phyloP scores from a whole-genome alignment of 805 yeast species.

The Wickerhamiella nectarea region DNA sequence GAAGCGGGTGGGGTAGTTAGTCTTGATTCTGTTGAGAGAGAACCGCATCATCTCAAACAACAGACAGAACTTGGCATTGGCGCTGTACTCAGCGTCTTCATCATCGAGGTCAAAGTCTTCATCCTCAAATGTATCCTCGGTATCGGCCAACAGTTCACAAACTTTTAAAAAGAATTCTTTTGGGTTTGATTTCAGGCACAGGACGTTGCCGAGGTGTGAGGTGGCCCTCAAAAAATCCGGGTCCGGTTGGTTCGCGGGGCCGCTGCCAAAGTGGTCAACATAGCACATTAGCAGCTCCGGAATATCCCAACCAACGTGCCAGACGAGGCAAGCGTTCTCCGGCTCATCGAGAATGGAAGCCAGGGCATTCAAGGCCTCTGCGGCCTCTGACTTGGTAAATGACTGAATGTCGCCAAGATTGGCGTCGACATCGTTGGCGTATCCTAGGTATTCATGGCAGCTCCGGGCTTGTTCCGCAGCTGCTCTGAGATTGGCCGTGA shows the following conservation, averaged over 20 bases:
- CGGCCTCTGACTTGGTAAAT: constrained; percentile 38
- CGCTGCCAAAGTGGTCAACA: constrained; percentile 23
- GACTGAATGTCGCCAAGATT: constrained; percentile 37
- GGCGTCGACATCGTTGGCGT: constrained; percentile 58
- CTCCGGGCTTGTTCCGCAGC: constrained; percentile 23
- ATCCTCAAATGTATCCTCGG: constrained; percentile 7
- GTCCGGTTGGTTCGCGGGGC: constrained; percentile 7
- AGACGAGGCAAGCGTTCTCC: constrained; percentile 36
- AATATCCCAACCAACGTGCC: constrained; percentile 85
- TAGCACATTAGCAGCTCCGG: constrained; percentile 52
- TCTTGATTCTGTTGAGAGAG: constrained; percentile 46
- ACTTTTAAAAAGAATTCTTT: constrained; percentile 63
- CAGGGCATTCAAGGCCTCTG: constrained; percentile 28
- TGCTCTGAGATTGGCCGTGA: constrained; percentile 5
- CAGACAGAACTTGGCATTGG: constrained; percentile 42
- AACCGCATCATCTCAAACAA: constrained; percentile 50
- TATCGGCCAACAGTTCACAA: constrained; percentile 24
- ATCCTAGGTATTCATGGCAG: constrained; percentile 50
- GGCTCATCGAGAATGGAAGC: constrained; percentile 27
- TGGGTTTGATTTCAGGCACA: constrained; percentile 62
- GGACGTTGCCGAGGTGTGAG: constrained; percentile 42
- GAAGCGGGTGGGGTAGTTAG: constrained; percentile 68
- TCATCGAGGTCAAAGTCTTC: constrained; percentile 12
- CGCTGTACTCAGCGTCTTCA: background rate
- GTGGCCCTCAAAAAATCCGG: constrained; percentile 25